Base-by-base conservation (phyloP, 441 rosid species). In the Francoa sonchifolia region DNA sequence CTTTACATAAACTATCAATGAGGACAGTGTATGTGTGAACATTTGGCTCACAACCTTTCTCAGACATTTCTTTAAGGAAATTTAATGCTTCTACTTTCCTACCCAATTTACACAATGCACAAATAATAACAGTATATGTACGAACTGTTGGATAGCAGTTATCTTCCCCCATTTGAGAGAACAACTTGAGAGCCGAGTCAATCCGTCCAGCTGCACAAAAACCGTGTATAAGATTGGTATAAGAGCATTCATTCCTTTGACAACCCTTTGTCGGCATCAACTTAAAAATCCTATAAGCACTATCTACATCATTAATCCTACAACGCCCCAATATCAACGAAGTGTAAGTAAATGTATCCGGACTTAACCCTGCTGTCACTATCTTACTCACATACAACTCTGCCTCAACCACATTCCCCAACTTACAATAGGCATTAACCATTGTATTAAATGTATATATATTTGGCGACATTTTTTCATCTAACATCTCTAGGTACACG, bases 301-400 rank as follows among this genome's bases (percentile, higher is more conserved):
- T 52, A 35, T 57, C 62, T 59, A 79, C 18, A 65, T 72, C 44
- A 20, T 11, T 38, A 39, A 61, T 75, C 62, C 76, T 65, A 61
- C 77, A 68, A 47, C 75, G 54, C 53, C 88, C 88, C 34, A 79
- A 68, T 59, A 79, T 72, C 70, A 79, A 64, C 2, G 76, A 78
- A 19, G 78, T 72, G 48, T 65, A 75, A 0, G 80, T 70, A 60
- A 69, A 72, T 0, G 47, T 51, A 58, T 75, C 80, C 0, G 87
- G 82, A 39, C 12, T 22, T 73, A 72, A 42, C 29, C 54, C 75
- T 31, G 53, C 50, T 44, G 63, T 61, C 47, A 54, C 65, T 47
- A 74, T 65, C 67, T 52, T 67, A 55, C 59, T 58, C 15, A 69
- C 46, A 40, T 69, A 42, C 59, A 67, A 37, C 65, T 58, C 55